A percentile compares a stretch with the other conserved stretches of the same genome.
Evolutionary conservation across 1,284 basidiomycete genomes (phyloP).

Genomic region (Puccinia coronata): DNA sequence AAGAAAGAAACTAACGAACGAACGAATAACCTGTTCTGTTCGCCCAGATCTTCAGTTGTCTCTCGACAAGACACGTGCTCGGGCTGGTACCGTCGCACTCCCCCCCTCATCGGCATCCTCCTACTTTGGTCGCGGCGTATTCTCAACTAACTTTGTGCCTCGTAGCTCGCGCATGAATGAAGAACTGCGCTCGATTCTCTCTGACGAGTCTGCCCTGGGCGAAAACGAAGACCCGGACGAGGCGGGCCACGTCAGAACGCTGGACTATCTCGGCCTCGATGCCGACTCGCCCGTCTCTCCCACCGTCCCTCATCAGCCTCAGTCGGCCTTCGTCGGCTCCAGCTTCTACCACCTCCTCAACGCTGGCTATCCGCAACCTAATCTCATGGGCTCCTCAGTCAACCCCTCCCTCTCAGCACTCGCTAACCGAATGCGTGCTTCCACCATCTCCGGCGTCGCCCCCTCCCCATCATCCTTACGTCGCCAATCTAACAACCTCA

Average conservation of each 20-base stretch:
- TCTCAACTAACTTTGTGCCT: constrained; percentile 42
- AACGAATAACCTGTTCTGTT: background rate
- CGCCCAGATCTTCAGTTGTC: constrained; percentile 20
- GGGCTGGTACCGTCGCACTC: constrained; percentile 45
- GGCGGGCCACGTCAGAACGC: constrained; percentile 85
- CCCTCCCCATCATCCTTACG: constrained; percentile 8
- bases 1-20: background rate
- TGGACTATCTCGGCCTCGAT: constrained; percentile 91
- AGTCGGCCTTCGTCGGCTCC: constrained; percentile 29
- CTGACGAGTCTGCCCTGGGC: constrained; percentile 31
- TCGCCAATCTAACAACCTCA: constrained; percentile 6
- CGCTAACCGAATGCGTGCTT: constrained; percentile 37
- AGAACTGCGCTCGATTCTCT: constrained; percentile 35
- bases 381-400: background rate
- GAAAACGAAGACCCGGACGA: constrained; percentile 63
- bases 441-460: constrained; percentile 43
- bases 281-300: constrained; percentile 61
- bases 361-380: background rate
- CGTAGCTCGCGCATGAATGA: constrained; percentile 45
- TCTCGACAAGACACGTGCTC: constrained; percentile 41
- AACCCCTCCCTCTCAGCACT: constrained; percentile 22
- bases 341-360: constrained; percentile 37
- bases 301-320: constrained; percentile 15
- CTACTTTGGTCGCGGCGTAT: constrained; percentile 45
- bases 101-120: constrained; percentile 45